A percentile compares a stretch with the other conserved stretches of the same genome.
Conservation (phyloP, 495 filamentous ascomycete species). For the Podospora pseudoanserina region DNA sequence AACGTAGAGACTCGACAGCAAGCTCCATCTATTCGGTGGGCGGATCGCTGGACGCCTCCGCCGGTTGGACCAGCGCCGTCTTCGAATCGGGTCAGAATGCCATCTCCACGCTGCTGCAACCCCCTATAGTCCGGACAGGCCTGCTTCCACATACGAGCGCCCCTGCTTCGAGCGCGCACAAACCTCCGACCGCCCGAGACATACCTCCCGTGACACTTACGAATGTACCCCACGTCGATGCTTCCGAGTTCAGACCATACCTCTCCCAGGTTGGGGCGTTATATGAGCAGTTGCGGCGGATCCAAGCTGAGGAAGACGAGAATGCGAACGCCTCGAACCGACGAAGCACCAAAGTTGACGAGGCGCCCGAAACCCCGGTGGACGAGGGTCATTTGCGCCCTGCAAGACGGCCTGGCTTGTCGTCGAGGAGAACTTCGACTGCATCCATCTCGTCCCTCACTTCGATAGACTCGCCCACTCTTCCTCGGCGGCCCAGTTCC, state of each 20-base stretch:
- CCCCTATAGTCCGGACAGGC: conserved; percentile 85
- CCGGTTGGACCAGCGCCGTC: conserved; percentile 56
- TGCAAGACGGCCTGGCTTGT: conserved; percentile 36
- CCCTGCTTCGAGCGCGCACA: conserved; percentile 63
- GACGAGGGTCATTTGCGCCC: conserved; percentile 48
- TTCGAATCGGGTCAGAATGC: conserved; percentile 82
- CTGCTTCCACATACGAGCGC: conserved; percentile 69
- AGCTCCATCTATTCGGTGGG: conserved; percentile 83
- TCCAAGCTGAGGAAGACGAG: conserved; percentile 65
- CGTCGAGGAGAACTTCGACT: conserved; percentile 44
- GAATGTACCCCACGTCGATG: conserved; percentile 79
- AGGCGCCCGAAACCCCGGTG: conserved; percentile 39
- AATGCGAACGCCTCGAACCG: conserved; percentile 43
- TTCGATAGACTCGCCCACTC: conserved; percentile 47
- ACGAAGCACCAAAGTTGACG: conserved; percentile 47
- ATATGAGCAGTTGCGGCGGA: conserved; percentile 77
- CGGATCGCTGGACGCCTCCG: conserved; percentile 63
- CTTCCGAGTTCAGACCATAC: conserved; percentile 76
- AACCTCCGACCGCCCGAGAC: conserved; percentile 81
- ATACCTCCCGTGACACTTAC: conserved; percentile 93
- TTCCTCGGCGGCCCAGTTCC: conserved; percentile 51
- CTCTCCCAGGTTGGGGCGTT: conserved; percentile 74
- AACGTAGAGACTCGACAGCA: conserved; percentile 73
- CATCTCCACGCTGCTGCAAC: conserved; percentile 88
- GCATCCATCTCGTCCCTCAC: conserved; percentile 48